A percentile compares a stretch with the other conserved stretches of the same genome.
Conservation (phyloP, 306 rosid species). For the Cucurbita maxima region DNA sequence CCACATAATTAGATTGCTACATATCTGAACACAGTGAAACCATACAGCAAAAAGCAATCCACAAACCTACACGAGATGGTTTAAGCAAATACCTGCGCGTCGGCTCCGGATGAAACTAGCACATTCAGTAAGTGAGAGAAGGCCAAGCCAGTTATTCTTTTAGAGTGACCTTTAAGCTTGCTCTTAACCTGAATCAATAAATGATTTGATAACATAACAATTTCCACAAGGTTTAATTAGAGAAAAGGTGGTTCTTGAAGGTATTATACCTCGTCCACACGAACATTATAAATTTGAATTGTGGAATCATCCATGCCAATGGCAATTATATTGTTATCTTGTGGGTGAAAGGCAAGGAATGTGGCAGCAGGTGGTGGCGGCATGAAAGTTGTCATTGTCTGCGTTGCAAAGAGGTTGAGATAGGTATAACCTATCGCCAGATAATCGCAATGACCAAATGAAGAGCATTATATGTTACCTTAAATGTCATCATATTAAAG, state of each 20-base stretch:
- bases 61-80: neutral
- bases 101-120: constrained; percentile 93
- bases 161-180: constrained; percentile 94
- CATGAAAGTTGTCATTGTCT: constrained; percentile 99
- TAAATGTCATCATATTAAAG: constrained; percentile 96
- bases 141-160: constrained; percentile 90
- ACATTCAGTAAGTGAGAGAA: constrained; percentile 76
- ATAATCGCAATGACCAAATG: neutral
- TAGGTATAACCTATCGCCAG: neutral
- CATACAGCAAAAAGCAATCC: neutral
- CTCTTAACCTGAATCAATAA: constrained; percentile 60
- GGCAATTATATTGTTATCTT: constrained; percentile 91
- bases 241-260: constrained; percentile 3
- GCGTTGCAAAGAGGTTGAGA: constrained; percentile 25
- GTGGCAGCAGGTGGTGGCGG: constrained; percentile 98
- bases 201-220: constrained; percentile 9
- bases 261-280: constrained; percentile 74
- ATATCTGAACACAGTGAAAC: neutral
- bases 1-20: neutral
- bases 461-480: constrained; percentile 27
- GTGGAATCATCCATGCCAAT: constrained; percentile 97
- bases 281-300: constrained; percentile 89
- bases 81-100: constrained; percentile 59
- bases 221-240: constrained; percentile 8
- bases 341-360: constrained; percentile 94